phyloP scores from a whole-genome alignment of 164 flowering plant genomes.

The Buxus sempervirens region DNA sequence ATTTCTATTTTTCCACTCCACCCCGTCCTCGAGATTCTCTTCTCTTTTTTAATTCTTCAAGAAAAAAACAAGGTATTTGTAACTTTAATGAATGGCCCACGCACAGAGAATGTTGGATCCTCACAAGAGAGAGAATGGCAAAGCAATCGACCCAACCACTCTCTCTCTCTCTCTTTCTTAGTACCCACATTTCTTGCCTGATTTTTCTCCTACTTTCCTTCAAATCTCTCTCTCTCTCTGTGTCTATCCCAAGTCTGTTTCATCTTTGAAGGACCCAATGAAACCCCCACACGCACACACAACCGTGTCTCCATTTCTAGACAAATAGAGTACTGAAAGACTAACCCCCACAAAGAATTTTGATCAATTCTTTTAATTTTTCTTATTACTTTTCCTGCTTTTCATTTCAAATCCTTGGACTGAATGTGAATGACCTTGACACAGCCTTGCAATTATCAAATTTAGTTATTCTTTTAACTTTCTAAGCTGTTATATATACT shows the following conservation, averaged over 20 bases:
- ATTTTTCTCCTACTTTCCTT: too few species aligned
- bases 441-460: too few species aligned
- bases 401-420: not conserved
- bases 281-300: not conserved
- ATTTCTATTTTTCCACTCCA: constrained; percentile 19
- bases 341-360: not conserved
- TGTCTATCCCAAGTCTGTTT: not conserved
- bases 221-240: constrained; percentile 1
- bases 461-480: not conserved
- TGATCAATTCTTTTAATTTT: not conserved
- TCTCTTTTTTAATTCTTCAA: constrained; percentile 1
- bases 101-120: constrained; percentile 43
- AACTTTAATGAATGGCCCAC: constrained; percentile 22
- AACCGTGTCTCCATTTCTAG: constrained; percentile 11
- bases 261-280: not conserved
- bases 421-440: not conserved
- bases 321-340: constrained; percentile 41
- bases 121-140: constrained; percentile 13
- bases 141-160: constrained; percentile 7
- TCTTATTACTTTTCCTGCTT: not conserved
- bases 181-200: not conserved
- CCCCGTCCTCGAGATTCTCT: constrained; percentile 31
- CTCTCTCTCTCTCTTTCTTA: not conserved
- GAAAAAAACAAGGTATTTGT: constrained; percentile 11
- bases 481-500: constrained; percentile 15